Evolutionary conservation across 768 basidiomycete genomes (phyloP).

Genomic region (Lactarius deliciosus): DNA sequence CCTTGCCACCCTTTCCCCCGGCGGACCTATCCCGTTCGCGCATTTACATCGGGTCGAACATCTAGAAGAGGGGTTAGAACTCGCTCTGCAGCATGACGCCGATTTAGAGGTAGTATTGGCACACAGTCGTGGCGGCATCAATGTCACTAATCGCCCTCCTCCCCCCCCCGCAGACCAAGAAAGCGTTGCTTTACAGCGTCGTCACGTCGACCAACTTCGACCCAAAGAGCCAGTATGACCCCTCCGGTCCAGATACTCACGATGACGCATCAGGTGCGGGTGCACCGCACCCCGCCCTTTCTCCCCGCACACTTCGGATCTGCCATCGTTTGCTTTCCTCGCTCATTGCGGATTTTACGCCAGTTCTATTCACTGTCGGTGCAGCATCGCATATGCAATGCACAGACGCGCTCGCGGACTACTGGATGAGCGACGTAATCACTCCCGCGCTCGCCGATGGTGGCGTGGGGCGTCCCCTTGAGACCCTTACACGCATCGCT

Average conservation of each 20-base stretch:
- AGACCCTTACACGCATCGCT: constrained; percentile 61
- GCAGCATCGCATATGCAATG: constrained; percentile 72
- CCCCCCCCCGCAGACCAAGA: constrained; percentile 51
- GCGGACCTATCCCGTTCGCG: constrained; percentile 45
- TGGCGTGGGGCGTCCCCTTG: constrained; percentile 69
- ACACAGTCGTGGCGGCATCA: background rate
- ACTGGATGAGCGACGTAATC: constrained; percentile 72
- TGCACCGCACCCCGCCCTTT: constrained; percentile 33
- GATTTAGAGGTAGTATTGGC: constrained; percentile 44
- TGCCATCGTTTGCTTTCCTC: constrained; percentile 35
- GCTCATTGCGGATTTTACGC: constrained; percentile 68
- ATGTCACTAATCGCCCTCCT: background rate
- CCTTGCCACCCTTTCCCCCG: constrained; percentile 50
- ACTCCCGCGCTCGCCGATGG: constrained; percentile 59
- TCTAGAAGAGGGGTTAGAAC: constrained; percentile 51
- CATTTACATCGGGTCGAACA: constrained; percentile 36
- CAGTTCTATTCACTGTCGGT: constrained; percentile 68
- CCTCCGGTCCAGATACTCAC: constrained; percentile 23
- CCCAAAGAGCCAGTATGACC: constrained; percentile 35
- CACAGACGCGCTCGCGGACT: constrained; percentile 68
- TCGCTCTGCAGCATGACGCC: constrained; percentile 51
- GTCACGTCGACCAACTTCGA: constrained; percentile 61
- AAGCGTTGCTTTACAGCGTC: constrained; percentile 62
- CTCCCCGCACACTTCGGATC: constrained; percentile 30
- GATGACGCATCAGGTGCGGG: constrained; percentile 18